A percentile compares a stretch with the other conserved stretches of the same genome.
phyloP scores from a whole-genome alignment of 1,139 yeast species.

The Barnettozyma hawaiiensis region DNA sequence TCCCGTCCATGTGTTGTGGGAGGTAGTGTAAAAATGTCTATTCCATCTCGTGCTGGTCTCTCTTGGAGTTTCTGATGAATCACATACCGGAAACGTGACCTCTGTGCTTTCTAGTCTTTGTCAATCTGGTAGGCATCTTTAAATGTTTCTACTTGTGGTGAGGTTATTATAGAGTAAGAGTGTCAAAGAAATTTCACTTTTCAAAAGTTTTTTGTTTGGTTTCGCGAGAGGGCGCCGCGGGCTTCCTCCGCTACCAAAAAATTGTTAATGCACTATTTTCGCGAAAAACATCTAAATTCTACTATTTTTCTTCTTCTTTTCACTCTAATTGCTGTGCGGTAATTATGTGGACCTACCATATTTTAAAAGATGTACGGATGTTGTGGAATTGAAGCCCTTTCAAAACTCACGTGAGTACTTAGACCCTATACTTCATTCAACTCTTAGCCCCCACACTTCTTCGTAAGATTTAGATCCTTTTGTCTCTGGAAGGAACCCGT shows the following conservation, averaged over 20 bases:
- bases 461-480: conserved; percentile 56
- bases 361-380: background rate
- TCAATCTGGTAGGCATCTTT: conserved; percentile 98
- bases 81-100: conserved; percentile 99
- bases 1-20: no score
- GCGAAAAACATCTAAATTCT: no score
- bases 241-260: conserved; percentile 8
- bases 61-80: conserved; percentile 4
- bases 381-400: background rate
- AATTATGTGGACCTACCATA: no score
- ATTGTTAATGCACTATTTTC: background rate
- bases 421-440: conserved; percentile 14
- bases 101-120: conserved; percentile 99
- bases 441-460: conserved; percentile 49
- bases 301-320: no score
- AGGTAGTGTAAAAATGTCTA: background rate
- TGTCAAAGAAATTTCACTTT: conserved; percentile 10
- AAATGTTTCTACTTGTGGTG: conserved; percentile 23
- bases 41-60: background rate
- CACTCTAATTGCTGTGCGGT: background rate
- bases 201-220: conserved; percentile 15
- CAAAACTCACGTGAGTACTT: background rate
- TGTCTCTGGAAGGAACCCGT: conserved; percentile 65
- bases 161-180: conserved; percentile 3
- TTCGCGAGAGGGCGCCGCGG: conserved; percentile 8